Evolutionary conservation across 148 eudicot species (phyloP).

Genomic region (Arctostaphylos glauca): DNA sequence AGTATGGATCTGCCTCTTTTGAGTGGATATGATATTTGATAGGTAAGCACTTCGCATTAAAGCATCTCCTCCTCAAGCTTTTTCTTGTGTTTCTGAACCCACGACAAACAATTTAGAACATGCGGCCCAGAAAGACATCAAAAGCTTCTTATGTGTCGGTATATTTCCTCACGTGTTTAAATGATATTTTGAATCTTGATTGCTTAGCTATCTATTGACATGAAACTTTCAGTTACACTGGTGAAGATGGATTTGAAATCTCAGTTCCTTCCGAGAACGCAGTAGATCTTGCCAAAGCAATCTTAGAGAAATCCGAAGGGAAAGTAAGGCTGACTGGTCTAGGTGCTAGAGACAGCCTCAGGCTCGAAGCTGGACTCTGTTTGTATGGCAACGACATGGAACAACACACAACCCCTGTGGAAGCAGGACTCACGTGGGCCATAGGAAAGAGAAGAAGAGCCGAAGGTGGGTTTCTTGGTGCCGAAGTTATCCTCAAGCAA

Average conservation of each 20-base stretch:
- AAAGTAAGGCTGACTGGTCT: conserved; percentile 91
- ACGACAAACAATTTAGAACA: background rate
- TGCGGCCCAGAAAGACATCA: background rate
- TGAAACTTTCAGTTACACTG: conserved; percentile 70
- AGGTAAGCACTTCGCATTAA: background rate
- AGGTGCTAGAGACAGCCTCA: conserved; percentile 95
- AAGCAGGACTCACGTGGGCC: conserved; percentile 99
- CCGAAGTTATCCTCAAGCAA: conserved; percentile 87
- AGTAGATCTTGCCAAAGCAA: conserved; percentile 77
- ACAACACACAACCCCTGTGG: conserved; percentile 87
- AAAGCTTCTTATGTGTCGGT: background rate
- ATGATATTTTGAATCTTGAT: background rate
- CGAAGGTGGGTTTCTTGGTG: conserved; percentile 91
- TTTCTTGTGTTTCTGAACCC: background rate
- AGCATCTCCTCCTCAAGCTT: background rate
- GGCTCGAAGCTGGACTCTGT: conserved; percentile 93
- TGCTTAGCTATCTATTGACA: conserved; percentile 13
- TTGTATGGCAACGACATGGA: conserved; percentile 93
- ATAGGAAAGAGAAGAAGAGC: conserved; percentile 93
- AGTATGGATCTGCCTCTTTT: background rate
- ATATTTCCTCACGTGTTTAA: background rate
- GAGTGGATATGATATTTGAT: no score
- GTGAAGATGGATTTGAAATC: conserved; percentile 98
- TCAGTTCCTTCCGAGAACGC: conserved; percentile 83
- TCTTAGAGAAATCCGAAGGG: conserved; percentile 91